phyloP scores from a whole-genome alignment of 768 basidiomycete genomes.

The Macrolepiota fuliginosa region DNA sequence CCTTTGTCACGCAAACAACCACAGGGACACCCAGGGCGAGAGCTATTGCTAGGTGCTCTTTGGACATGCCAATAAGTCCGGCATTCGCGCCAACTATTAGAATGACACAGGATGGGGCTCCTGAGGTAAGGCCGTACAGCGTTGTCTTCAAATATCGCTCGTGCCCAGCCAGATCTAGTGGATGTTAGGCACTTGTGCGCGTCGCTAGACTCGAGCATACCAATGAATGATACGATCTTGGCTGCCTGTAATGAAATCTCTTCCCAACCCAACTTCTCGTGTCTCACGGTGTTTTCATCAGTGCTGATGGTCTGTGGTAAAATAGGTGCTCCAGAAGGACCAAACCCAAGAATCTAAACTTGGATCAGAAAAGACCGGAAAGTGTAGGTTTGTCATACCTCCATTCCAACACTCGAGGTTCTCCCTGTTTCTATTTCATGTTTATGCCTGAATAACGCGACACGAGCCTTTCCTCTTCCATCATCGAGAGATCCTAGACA shows the following conservation, averaged over 20 bases:
- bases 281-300: slow-evolving; percentile 63
- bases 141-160: slow-evolving; percentile 93
- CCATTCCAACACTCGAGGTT: slow-evolving; percentile 96
- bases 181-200: neutral
- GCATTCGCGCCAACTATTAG: slow-evolving; percentile 96
- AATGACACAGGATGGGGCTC: slow-evolving; percentile 88
- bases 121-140: slow-evolving; percentile 91
- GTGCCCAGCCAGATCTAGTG: slow-evolving; percentile 88
- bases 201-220: slow-evolving; percentile 32
- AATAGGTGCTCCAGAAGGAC: slow-evolving; percentile 71
- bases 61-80: slow-evolving; percentile 86
- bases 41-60: slow-evolving; percentile 95
- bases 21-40: slow-evolving; percentile 93
- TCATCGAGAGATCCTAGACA: slow-evolving; percentile 70
- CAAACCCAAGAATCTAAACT: slow-evolving; percentile 83
- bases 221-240: slow-evolving; percentile 94
- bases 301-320: slow-evolving; percentile 62
- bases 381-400: slow-evolving; percentile 47
- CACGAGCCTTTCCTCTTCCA: slow-evolving; percentile 77
- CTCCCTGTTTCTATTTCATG: slow-evolving; percentile 96
- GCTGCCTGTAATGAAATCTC: slow-evolving; percentile 86
- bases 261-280: slow-evolving; percentile 94
- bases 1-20: slow-evolving; percentile 93
- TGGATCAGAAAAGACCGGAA: neutral
- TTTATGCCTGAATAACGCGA: slow-evolving; percentile 92